These are phyloP conservation scores for Aspergillus sp. DNA, from an alignment of 2,329 filamentous ascomycete genomes.

Conservation along the genomic window DNA sequence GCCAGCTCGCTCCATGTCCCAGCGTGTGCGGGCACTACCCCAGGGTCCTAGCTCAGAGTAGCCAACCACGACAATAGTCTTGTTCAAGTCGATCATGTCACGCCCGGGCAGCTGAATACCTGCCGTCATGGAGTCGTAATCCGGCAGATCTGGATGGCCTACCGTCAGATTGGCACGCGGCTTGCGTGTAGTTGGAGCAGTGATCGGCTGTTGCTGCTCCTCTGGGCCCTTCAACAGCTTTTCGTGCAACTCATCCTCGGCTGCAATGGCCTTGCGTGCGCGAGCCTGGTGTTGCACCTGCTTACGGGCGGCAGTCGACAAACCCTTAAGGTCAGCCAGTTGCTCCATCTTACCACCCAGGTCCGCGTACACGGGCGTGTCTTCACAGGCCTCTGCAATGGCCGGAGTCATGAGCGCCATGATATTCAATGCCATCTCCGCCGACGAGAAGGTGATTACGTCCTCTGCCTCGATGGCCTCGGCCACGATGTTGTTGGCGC, in stretches of 20 bases:
- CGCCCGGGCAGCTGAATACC: background rate
- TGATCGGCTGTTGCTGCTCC: background rate
- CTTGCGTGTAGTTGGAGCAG: background rate
- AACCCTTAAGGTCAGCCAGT: background rate
- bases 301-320: background rate
- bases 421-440: conserved; percentile 7
- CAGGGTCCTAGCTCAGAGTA: conserved; percentile 11
- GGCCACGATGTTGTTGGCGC: conserved; percentile 7
- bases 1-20: conserved; percentile 11
- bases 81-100: background rate
- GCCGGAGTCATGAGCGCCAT: background rate
- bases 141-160: conserved; percentile 1
- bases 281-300: background rate
- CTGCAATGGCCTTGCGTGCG: background rate
- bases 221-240: background rate
- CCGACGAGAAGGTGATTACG: conserved; percentile 7
- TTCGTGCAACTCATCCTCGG: background rate
- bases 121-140: background rate
- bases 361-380: conserved; percentile 7
- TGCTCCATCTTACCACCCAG: conserved; percentile 5
- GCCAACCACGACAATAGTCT: conserved; percentile 3
- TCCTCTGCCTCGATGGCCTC: conserved; percentile 3
- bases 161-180: background rate
- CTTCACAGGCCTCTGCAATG: background rate
- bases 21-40: conserved; percentile 10